phyloP scores from a whole-genome alignment of 495 filamentous ascomycete genomes.

The Saxophila tyrrhenica region DNA sequence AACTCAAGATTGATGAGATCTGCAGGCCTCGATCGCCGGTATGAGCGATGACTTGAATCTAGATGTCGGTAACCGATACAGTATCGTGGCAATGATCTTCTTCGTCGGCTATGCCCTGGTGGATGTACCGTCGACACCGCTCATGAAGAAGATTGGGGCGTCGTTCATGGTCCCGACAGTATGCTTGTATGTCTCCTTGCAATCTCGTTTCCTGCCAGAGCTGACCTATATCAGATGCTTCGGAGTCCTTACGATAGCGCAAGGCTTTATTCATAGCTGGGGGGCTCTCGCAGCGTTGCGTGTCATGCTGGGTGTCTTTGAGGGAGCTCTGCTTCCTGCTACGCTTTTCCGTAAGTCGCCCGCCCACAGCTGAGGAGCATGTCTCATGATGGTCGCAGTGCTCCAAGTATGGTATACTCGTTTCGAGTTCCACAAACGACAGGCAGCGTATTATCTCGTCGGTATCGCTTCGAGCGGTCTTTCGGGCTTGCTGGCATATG shows the following conservation, averaged over 20 bases:
- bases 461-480: not conserved
- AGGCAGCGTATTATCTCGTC: not conserved
- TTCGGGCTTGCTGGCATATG: not conserved
- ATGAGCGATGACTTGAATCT: not conserved
- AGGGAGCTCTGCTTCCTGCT: not conserved
- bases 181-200: no score
- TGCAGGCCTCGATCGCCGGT: not conserved
- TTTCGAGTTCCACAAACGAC: not conserved
- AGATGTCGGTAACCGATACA: not conserved
- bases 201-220: no score
- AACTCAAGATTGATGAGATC: not conserved
- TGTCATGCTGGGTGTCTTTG: not conserved
- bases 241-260: not conserved
- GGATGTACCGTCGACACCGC: not conserved
- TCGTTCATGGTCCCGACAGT: not conserved
- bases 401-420: not conserved
- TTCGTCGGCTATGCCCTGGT: not conserved
- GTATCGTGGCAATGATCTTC: not conserved
- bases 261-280: slow-evolving; percentile 1
- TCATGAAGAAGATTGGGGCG: not conserved
- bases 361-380: not conserved
- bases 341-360: not conserved
- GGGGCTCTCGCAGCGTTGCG: not conserved
- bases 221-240: no score
- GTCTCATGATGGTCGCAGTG: no score